Evolutionary conservation across 306 rosid species (phyloP).

Genomic region (Rubus idaeus): DNA sequence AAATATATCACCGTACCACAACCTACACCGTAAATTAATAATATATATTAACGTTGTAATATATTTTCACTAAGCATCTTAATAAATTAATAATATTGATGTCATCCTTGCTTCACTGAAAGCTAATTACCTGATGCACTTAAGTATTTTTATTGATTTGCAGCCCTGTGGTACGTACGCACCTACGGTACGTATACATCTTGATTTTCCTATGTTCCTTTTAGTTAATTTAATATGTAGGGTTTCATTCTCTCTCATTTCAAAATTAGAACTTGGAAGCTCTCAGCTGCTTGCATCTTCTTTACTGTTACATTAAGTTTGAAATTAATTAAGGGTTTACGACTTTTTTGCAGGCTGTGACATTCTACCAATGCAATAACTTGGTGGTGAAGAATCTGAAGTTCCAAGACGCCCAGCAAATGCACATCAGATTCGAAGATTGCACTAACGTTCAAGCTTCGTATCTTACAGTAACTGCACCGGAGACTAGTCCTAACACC

Average conservation of each 20-base stretch:
- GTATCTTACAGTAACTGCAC: slow-evolving; percentile 47
- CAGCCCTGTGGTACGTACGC: slow-evolving; percentile 83
- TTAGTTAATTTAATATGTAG: neutral
- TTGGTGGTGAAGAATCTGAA: slow-evolving; percentile 44
- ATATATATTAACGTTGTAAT: too few species aligned
- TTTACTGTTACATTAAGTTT: neutral
- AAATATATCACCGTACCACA: too few species aligned
- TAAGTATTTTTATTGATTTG: slow-evolving; percentile 23
- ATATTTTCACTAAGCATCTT: neutral
- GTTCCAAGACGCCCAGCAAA: slow-evolving; percentile 54
- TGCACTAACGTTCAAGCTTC: slow-evolving; percentile 44
- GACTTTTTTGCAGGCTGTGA: slow-evolving; percentile 50
- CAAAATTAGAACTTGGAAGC: too few species aligned
- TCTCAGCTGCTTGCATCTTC: too few species aligned
- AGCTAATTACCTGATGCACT: neutral
- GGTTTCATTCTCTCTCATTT: too few species aligned
- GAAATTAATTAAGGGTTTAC: neutral
- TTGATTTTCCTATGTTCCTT: neutral
- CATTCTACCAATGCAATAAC: slow-evolving; percentile 44
- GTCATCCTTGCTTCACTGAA: slow-evolving; percentile 1
- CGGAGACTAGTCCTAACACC: slow-evolving; percentile 64
- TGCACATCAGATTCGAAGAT: slow-evolving; percentile 52
- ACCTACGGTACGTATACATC: slow-evolving; percentile 58
- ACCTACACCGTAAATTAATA: slow-evolving; percentile 15
- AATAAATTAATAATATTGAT: neutral